Percentiles rank a stretch among this genome's conserved stretches.
Conservation (phyloP, 2,329 filamentous ascomycete species). For the Drechslerella dactyloides region DNA sequence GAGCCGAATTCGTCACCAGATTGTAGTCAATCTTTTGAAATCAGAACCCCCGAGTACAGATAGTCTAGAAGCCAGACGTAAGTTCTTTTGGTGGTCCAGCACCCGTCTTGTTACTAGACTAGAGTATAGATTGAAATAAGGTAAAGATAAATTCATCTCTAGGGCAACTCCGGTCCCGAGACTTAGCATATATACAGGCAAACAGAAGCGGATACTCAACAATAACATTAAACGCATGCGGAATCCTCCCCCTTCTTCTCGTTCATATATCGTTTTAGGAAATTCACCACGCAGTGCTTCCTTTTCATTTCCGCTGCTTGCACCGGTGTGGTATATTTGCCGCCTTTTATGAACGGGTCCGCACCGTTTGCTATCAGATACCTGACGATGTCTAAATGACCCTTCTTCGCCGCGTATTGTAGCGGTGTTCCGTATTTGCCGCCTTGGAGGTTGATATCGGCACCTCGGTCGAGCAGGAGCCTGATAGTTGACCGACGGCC, state of each 20-base stretch:
- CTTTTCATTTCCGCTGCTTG: constrained; percentile 12
- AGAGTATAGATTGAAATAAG: no score
- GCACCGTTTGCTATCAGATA: constrained; percentile 14
- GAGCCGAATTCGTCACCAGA: no score
- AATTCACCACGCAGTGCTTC: constrained; percentile 17
- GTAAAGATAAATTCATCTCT: no score
- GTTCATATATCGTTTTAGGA: constrained; percentile 15
- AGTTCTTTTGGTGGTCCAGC: no score
- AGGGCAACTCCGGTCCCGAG: no score
- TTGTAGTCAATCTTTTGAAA: no score
- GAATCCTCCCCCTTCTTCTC: neutral
- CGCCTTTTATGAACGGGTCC: constrained; percentile 19
- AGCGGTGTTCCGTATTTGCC: constrained; percentile 18
- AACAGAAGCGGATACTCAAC: neutral
- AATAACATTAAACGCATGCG: neutral
- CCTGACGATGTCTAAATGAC: constrained; percentile 17
- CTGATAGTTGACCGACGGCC: constrained; percentile 11
- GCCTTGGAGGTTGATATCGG: constrained; percentile 22
- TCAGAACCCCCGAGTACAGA: no score
- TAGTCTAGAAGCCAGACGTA: no score
- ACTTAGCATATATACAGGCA: no score
- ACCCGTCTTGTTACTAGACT: no score
- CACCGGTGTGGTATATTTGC: constrained; percentile 10
- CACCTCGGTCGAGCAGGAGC: constrained; percentile 21
- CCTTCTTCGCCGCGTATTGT: constrained; percentile 15